These are phyloP conservation scores for Aquilaria yunnanensis DNA, from an alignment of 345 rosid species.

Conservation along the genomic window DNA sequence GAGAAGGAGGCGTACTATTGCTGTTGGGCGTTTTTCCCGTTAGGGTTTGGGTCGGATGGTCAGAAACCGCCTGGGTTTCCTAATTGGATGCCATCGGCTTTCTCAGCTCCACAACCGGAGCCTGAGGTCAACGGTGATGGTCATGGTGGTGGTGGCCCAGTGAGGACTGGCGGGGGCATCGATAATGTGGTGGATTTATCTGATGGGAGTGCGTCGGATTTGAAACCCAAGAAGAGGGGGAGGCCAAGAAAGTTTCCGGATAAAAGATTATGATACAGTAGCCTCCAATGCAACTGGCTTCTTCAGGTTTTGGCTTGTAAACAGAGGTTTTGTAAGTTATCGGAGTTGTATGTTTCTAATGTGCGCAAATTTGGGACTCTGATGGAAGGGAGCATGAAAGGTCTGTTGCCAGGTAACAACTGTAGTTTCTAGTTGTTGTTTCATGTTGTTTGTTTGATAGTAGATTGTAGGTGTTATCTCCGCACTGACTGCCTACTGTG, in stretches of 20 bases:
- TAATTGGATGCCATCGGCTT: constrained; percentile 47
- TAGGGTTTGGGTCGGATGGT: constrained; percentile 42
- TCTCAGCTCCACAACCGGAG: constrained; percentile 6
- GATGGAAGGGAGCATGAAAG: constrained; percentile 2
- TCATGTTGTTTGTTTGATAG: not conserved
- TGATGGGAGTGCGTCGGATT: constrained; percentile 15
- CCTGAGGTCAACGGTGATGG: constrained; percentile 10
- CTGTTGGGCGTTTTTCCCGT: constrained; percentile 81
- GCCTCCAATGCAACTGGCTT: no score
- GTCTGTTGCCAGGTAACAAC: not conserved
- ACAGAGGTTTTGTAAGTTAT: not conserved
- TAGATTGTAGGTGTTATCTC: constrained; percentile 11
- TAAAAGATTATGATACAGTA: not conserved
- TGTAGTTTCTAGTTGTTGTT: constrained; percentile 10
- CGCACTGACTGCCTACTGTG: constrained; percentile 11
- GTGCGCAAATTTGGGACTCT: no score
- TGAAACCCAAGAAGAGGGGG: constrained; percentile 54
- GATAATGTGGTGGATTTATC: constrained; percentile 18
- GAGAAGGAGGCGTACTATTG: constrained; percentile 84
- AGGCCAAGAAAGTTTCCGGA: constrained; percentile 64
- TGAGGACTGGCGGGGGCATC: constrained; percentile 5
- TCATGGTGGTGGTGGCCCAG: constrained; percentile 1
- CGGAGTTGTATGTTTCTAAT: not conserved
- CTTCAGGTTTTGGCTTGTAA: constrained; percentile 7
- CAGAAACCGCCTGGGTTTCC: constrained; percentile 32